Evolutionary conservation across 352 stramenopile genomes (phyloP).

Genomic region (Peronospora destructor): DNA sequence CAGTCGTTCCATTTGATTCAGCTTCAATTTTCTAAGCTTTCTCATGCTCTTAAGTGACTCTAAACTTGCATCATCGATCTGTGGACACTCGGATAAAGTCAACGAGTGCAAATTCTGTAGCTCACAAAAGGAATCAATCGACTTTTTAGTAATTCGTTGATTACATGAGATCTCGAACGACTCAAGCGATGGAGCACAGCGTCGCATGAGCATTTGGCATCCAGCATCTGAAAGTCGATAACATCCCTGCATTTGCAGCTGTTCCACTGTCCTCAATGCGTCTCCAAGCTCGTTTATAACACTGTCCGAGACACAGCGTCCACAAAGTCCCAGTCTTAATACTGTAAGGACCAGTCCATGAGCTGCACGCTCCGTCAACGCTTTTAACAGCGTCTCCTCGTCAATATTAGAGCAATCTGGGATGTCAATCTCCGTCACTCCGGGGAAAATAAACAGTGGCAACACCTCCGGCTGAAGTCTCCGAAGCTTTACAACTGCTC

Average conservation of each 20-base stretch:
- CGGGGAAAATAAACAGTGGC: slow-evolving; percentile 74
- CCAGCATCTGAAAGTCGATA: slow-evolving; percentile 70
- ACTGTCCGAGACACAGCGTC: slow-evolving; percentile 65
- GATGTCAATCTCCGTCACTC: slow-evolving; percentile 75
- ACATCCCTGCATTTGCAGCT: slow-evolving; percentile 62
- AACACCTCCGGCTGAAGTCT: slow-evolving; percentile 62
- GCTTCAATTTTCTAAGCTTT: slow-evolving; percentile 48
- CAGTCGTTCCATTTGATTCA: slow-evolving; percentile 76
- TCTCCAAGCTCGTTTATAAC: slow-evolving; percentile 69
- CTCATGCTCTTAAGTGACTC: slow-evolving; percentile 58
- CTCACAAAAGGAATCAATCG: slow-evolving; percentile 69
- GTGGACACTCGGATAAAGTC: slow-evolving; percentile 68
- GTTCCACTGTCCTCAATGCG: slow-evolving; percentile 53
- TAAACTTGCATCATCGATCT: slow-evolving; percentile 56
- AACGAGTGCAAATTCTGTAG: slow-evolving; percentile 58
- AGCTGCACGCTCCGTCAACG: slow-evolving; percentile 44
- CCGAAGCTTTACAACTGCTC: slow-evolving; percentile 46
- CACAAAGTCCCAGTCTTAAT: slow-evolving; percentile 62
- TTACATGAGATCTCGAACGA: slow-evolving; percentile 78
- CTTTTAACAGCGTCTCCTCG: slow-evolving; percentile 47
- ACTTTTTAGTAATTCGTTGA: slow-evolving; percentile 68
- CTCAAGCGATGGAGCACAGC: slow-evolving; percentile 62
- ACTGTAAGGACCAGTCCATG: slow-evolving; percentile 43
- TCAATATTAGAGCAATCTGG: slow-evolving; percentile 79
- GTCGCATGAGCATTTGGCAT: slow-evolving; percentile 55